Base-by-base conservation (phyloP, 2,329 filamentous ascomycete genomes). In the Metarhizium humberi region DNA sequence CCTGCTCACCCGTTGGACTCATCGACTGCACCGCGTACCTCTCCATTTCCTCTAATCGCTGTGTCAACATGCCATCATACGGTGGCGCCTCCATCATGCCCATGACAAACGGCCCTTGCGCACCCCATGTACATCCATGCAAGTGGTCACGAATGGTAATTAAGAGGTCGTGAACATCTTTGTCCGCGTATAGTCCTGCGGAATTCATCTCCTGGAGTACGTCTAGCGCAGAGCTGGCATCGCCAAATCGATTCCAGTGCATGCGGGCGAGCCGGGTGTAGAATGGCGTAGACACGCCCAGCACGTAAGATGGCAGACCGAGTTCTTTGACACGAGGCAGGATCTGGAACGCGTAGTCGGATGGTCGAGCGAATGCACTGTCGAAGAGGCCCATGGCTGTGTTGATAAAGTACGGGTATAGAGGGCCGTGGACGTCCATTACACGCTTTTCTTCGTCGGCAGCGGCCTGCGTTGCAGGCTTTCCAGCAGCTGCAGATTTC, bases 221-320 rank as follows among this genome's bases (percentile, higher is more conserved):
- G 4, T 75, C 71, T 51, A 83, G 69, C 29, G 87, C 78, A 1
- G 75, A 74, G 3, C 64, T 59, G 2, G 82, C 73, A 62, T 89
- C 82, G 25, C 81, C 77, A 59, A 81, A 80, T 11, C 81, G 78
- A 38, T 72, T 68, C 81, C 85, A 89, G 55, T 82, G 74, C 25
- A 85, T 77, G 14, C 74, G 69, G 29, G 89, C 75, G 38, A 90
- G 76, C 51, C 81, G 75, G 64, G 87, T 85, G 73, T 88, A 92
- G 46, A 92, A 80, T 0, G 78, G 73, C 0, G 86, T 87, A 18
- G 84, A 84, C 6, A 82, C 85, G 50, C 87, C 88, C 0, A 92
- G 77, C 6, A 89, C 83, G 63, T 86, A 89, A 0, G 86, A 86
- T 1, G 81, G 79, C 1, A 87, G 77, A 2, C 88, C 87, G 0